Percentiles rank a stretch among this genome's conserved stretches.
Conservation (phyloP, 2,329 filamentous ascomycete genomes). For the Pseudocercospora pini-densiflorae region DNA sequence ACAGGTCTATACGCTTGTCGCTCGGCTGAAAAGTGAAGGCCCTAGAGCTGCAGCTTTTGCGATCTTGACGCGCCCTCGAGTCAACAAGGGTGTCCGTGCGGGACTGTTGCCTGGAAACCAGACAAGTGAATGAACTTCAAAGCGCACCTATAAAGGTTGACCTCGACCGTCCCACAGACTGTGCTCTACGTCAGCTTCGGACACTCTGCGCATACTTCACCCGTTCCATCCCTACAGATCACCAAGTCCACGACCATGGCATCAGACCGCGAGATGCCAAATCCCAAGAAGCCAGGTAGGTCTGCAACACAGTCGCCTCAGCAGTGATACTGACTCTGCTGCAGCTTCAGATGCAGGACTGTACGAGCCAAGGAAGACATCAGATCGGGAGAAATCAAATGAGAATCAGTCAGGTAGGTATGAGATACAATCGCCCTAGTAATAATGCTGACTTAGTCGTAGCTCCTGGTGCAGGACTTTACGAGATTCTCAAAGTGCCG, state of each 20-base stretch:
- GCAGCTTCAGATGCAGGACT: not conserved
- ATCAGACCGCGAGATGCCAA: not conserved
- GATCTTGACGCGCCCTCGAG: no score
- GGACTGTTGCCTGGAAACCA: not conserved
- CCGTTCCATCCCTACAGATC: not conserved
- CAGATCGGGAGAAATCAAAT: not conserved
- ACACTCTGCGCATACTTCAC: not conserved
- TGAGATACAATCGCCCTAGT: no score
- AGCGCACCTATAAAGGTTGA: not conserved
- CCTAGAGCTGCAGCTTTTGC: not conserved
- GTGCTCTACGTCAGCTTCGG: not conserved
- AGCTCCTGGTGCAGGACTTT: constrained; percentile 4
- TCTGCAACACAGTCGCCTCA: not conserved
- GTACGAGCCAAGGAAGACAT: not conserved
- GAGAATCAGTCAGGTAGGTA: not conserved
- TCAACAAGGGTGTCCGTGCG: not conserved
- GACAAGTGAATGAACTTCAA: not conserved
- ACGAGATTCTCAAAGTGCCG: constrained; percentile 12
- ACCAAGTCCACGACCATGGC: not conserved
- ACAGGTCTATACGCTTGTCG: constrained; percentile 35
- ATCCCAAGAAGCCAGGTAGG: not conserved
- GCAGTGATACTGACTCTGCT: not conserved
- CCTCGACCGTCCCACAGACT: not conserved
- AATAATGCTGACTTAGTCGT: not conserved
- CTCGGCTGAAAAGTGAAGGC: constrained; percentile 22